Conservation (phyloP, 495 filamentous ascomycete species). For the Penicillium salamii region DNA sequence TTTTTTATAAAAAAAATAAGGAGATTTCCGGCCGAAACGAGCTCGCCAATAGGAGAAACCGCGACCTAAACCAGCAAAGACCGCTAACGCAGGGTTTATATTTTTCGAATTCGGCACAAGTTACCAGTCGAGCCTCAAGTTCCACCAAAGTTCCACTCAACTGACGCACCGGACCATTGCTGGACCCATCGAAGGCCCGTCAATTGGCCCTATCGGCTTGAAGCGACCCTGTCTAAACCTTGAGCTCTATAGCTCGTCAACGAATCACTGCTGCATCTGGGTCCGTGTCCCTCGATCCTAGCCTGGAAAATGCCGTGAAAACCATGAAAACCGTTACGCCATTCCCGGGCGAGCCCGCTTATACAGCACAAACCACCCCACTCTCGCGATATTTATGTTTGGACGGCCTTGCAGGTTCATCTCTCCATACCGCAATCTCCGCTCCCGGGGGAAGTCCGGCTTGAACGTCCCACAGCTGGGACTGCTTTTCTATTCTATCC, state of each 20-base stretch:
- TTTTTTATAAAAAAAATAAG: no score
- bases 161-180: conserved; percentile 31
- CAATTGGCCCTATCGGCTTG: conserved; percentile 12
- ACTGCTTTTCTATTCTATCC: conserved; percentile 8
- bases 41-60: conserved; percentile 2
- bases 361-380: conserved; percentile 19
- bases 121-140: conserved; percentile 21
- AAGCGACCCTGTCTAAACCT: conserved; percentile 23
- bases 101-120: background rate
- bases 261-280: conserved; percentile 22
- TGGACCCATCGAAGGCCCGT: conserved; percentile 3
- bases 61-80: background rate
- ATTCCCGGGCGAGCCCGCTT: conserved; percentile 37
- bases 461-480: conserved; percentile 11
- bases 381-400: conserved; percentile 8
- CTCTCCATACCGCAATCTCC: conserved; percentile 2
- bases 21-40: background rate
- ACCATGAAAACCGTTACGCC: conserved; percentile 40
- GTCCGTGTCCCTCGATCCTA: conserved; percentile 22
- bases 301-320: conserved; percentile 23
- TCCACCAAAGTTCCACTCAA: conserved; percentile 28
- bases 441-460: conserved; percentile 12
- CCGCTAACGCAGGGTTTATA: conserved; percentile 4
- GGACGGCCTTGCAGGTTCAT: background rate
- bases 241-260: conserved; percentile 15